A percentile compares a stretch with the other conserved stretches of the same genome.
phyloP scores from a whole-genome alignment of 1,284 basidiomycete genomes.

The Cryptococcus sp. region DNA sequence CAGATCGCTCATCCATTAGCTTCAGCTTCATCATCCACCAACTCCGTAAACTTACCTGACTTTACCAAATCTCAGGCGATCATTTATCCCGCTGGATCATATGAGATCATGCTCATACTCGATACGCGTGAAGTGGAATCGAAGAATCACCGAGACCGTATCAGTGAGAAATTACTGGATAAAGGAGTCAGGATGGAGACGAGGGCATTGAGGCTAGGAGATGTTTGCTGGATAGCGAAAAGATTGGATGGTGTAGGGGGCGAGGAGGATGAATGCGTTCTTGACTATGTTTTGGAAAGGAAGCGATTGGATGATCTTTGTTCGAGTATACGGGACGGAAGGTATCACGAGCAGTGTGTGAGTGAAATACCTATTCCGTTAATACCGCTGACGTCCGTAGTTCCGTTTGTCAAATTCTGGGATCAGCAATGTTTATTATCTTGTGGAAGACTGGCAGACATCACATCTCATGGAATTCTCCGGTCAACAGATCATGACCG shows the following conservation, averaged over 20 bases:
- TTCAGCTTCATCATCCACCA: constrained; percentile 1
- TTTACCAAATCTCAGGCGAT: constrained; percentile 43
- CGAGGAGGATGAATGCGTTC: constrained; percentile 51
- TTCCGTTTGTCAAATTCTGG: constrained; percentile 52
- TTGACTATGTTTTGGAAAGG: constrained; percentile 56
- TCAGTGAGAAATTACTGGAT: constrained; percentile 36
- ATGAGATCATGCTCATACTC: constrained; percentile 53
- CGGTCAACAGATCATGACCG: constrained; percentile 44
- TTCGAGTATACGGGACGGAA: constrained; percentile 52
- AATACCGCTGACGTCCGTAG: constrained; percentile 28
- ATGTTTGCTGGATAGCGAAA: constrained; percentile 56
- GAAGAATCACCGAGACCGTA: constrained; percentile 41
- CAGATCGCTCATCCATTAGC: constrained; percentile 16
- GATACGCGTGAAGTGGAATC: constrained; percentile 54
- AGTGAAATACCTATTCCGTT: constrained; percentile 9
- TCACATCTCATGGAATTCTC: constrained; percentile 36
- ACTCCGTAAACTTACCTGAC: constrained; percentile 7
- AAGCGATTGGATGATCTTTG: constrained; percentile 56
- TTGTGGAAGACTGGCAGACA: constrained; percentile 54
- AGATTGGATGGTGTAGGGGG: constrained; percentile 36
- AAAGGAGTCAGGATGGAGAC: constrained; percentile 50
- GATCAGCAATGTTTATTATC: constrained; percentile 53
- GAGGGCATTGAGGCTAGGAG: constrained; percentile 53
- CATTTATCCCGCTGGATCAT: constrained; percentile 49
- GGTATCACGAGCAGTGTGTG: constrained; percentile 57